Evolutionary conservation across 2,329 filamentous ascomycete species (phyloP).

Genomic region (Talaromyces sp.): DNA sequence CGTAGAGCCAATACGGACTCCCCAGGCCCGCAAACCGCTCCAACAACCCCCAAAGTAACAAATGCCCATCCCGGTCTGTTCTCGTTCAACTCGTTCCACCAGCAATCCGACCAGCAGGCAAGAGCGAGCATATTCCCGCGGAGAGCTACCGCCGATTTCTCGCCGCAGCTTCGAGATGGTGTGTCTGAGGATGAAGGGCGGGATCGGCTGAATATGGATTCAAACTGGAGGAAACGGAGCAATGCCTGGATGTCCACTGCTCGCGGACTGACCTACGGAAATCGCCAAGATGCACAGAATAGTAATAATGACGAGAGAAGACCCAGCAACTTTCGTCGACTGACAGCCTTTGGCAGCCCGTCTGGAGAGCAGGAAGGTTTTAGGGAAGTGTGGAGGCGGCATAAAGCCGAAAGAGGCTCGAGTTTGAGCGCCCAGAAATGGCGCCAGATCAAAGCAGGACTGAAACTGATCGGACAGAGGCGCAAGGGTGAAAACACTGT

Average conservation of each 20-base stretch:
- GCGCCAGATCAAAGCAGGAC: slow-evolving; percentile 84
- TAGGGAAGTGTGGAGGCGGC: slow-evolving; percentile 49
- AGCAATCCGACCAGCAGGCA: slow-evolving; percentile 29
- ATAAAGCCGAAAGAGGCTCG: slow-evolving; percentile 59
- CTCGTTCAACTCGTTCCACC: slow-evolving; percentile 42
- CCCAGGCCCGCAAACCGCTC: slow-evolving; percentile 57
- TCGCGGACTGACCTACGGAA: slow-evolving; percentile 43
- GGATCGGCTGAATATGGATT: slow-evolving; percentile 53
- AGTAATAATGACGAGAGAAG: slow-evolving; percentile 46
- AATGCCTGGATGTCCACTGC: slow-evolving; percentile 49
- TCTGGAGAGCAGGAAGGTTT: slow-evolving; percentile 60
- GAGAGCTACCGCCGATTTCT: slow-evolving; percentile 59
- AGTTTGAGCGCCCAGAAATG: slow-evolving; percentile 76
- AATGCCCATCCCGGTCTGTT: slow-evolving; percentile 32
- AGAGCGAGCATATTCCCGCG: slow-evolving; percentile 52
- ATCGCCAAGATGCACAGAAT: slow-evolving; percentile 49
- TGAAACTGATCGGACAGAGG: slow-evolving; percentile 70
- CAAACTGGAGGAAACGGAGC: slow-evolving; percentile 54
- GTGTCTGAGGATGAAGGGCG: slow-evolving; percentile 72
- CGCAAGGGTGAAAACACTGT: slow-evolving; percentile 79
- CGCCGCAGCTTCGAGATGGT: slow-evolving; percentile 53
- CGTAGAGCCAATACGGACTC: slow-evolving; percentile 39
- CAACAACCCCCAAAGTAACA: slow-evolving; percentile 57
- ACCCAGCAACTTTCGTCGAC: slow-evolving; percentile 59
- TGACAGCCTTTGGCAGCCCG: slow-evolving; percentile 59